These are phyloP conservation scores for Scalesia atractyloides DNA, from an alignment of 129 eudicot genomes.

Conservation along the genomic window DNA sequence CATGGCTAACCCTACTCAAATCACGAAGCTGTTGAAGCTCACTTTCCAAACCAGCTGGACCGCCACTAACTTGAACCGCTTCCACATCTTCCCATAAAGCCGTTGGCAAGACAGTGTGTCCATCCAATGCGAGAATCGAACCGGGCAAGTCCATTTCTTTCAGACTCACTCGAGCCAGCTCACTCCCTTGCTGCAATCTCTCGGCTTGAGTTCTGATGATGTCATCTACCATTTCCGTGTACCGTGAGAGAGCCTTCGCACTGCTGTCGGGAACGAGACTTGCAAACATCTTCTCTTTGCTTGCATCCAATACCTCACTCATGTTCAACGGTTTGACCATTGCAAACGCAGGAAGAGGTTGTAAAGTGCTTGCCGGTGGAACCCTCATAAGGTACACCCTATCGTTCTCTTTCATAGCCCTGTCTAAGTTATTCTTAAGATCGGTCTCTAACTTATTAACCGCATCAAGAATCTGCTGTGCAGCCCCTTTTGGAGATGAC, in stretches of 20 bases:
- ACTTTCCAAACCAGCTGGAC: conserved; percentile 93
- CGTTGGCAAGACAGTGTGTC: conserved; percentile 68
- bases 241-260: conserved; percentile 91
- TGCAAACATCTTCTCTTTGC: conserved; percentile 88
- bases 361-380: conserved; percentile 79
- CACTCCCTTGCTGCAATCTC: conserved; percentile 94
- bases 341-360: conserved; percentile 84
- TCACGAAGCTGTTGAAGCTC: conserved; percentile 94
- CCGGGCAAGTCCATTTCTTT: conserved; percentile 99
- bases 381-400: conserved; percentile 98
- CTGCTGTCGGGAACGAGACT: conserved; percentile 96
- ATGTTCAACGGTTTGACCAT: conserved; percentile 90
- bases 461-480: conserved; percentile 93
- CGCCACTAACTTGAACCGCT: conserved; percentile 94
- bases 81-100: conserved; percentile 88
- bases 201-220: conserved; percentile 96
- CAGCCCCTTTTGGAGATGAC: conserved; percentile 82
- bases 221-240: conserved; percentile 98
- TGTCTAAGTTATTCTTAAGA: conserved; percentile 73
- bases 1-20: conserved; percentile 84
- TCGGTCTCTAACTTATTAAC: conserved; percentile 64
- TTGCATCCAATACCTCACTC: conserved; percentile 90
- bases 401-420: conserved; percentile 94
- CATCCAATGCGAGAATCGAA: conserved; percentile 87
- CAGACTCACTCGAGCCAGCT: conserved; percentile 95